phyloP scores from a whole-genome alignment of 1,284 basidiomycete species.

The Ganoderma lucidum region DNA sequence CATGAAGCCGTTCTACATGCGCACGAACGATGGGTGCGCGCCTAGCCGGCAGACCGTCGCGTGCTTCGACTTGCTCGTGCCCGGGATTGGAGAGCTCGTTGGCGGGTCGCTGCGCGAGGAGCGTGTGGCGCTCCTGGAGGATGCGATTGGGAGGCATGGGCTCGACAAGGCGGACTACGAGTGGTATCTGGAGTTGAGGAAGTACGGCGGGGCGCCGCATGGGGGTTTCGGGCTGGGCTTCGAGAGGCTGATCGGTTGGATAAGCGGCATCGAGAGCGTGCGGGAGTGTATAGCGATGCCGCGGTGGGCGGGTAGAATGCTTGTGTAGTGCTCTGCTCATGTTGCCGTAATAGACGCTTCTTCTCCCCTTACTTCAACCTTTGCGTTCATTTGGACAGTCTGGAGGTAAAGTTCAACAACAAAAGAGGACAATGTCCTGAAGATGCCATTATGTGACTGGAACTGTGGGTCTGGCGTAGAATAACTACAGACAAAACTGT shows the following conservation, averaged over 20 bases:
- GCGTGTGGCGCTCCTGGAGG: conserved; percentile 62
- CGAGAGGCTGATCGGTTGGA: conserved; percentile 86
- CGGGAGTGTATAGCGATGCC: conserved; percentile 92
- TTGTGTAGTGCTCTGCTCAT: conserved; percentile 49
- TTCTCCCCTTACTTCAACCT: background rate
- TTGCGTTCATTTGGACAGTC: background rate
- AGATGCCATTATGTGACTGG: conserved; percentile 5
- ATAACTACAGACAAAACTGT: conserved; percentile 17
- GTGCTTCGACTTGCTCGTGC: conserved; percentile 95
- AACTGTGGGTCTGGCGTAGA: conserved; percentile 3
- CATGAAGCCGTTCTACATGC: conserved; percentile 98
- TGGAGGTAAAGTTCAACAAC: background rate
- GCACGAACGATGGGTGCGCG: conserved; percentile 52
- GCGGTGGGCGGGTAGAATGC: conserved; percentile 84
- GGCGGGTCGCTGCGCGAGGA: conserved; percentile 95
- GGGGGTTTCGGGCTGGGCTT: conserved; percentile 95
- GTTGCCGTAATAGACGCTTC: background rate
- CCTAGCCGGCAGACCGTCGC: conserved; percentile 67
- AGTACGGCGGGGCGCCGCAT: conserved; percentile 86
- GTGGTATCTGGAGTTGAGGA: conserved; percentile 89
- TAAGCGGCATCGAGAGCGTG: conserved; percentile 86
- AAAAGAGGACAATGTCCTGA: background rate
- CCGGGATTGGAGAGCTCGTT: conserved; percentile 87
- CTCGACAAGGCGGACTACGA: conserved; percentile 66
- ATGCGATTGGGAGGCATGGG: conserved; percentile 59